These are phyloP conservation scores for Ogataea ramenticola DNA, from an alignment of 805 yeast genomes.

Conservation along the genomic window DNA sequence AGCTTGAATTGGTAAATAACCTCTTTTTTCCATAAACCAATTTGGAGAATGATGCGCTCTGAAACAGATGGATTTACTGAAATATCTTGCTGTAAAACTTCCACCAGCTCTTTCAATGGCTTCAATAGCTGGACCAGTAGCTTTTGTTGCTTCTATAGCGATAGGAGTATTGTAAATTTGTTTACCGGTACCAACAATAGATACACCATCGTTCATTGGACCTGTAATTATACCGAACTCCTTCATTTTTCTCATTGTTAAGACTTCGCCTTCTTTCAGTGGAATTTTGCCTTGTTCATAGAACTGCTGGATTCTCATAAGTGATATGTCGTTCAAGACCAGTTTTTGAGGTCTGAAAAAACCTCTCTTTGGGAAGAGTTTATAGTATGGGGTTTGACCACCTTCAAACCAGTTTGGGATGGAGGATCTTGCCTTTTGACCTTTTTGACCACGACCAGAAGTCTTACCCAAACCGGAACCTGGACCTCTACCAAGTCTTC, in stretches of 20 bases:
- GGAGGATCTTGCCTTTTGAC: conserved; percentile 92
- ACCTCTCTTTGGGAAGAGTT: conserved; percentile 83
- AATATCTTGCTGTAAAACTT: conserved; percentile 65
- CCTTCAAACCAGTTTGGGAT: conserved; percentile 96
- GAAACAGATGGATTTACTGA: conserved; percentile 52
- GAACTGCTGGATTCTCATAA: conserved; percentile 64
- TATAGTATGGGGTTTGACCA: conserved; percentile 92
- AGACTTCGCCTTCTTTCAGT: conserved; percentile 49
- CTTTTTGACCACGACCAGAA: conserved; percentile 95
- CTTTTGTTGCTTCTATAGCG: conserved; percentile 75
- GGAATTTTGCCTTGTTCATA: conserved; percentile 59
- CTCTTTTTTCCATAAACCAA: conserved; percentile 58
- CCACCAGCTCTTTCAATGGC: conserved; percentile 72
- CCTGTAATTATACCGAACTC: conserved; percentile 70
- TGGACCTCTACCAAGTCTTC: conserved; percentile 93
- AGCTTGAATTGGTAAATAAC: conserved; percentile 76
- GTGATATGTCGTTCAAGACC: conserved; percentile 51
- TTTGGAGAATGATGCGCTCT: conserved; percentile 74
- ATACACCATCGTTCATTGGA: conserved; percentile 69
- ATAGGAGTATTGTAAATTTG: conserved; percentile 48
- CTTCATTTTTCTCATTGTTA: conserved; percentile 73
- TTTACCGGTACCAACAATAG: conserved; percentile 64
- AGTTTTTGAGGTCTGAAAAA: conserved; percentile 60
- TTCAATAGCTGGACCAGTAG: conserved; percentile 65
- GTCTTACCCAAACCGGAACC: conserved; percentile 91